Evolutionary conservation across 495 filamentous ascomycete species (phyloP).

Genomic region (Pyrenula aspistea): DNA sequence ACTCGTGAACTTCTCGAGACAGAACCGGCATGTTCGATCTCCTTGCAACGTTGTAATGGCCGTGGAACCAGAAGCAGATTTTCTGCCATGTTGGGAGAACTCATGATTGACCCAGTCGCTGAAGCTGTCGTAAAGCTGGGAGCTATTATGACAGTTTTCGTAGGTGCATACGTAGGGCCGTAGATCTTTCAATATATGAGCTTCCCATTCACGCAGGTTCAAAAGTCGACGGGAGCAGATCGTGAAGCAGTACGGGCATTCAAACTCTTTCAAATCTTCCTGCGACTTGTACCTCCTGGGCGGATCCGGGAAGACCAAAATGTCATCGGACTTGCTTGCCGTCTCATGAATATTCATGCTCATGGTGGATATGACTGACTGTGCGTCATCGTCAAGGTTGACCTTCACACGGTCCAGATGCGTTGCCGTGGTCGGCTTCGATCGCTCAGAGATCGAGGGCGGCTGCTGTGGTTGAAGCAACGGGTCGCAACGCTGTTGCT

Average conservation of each 20-base stretch:
- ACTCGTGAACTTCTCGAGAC: not conserved
- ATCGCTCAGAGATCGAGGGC: not conserved
- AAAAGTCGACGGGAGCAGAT: not conserved
- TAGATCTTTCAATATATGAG: not conserved
- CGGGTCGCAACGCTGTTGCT: not conserved
- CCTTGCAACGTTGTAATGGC: not conserved
- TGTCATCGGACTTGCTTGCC: not conserved
- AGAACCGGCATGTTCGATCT: not conserved
- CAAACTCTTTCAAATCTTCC: not conserved
- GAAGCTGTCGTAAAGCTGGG: constrained; percentile 7
- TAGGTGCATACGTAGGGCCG: constrained; percentile 1
- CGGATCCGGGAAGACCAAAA: not conserved
- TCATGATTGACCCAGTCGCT: constrained; percentile 17
- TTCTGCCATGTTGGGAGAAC: constrained; percentile 8
- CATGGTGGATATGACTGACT: not conserved
- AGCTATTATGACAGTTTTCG: not conserved
- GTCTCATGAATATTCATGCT: not conserved
- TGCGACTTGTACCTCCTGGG: not conserved
- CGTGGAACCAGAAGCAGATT: constrained; percentile 10
- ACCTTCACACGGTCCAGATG: not conserved
- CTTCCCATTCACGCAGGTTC: not conserved
- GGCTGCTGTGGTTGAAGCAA: not conserved
- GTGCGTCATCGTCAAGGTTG: not conserved
- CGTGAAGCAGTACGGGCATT: constrained; percentile 1
- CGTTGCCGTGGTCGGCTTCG: not conserved